These are phyloP conservation scores for Cucumis cinereus DNA, from an alignment of 306 rosid genomes.

Conservation along the genomic window DNA sequence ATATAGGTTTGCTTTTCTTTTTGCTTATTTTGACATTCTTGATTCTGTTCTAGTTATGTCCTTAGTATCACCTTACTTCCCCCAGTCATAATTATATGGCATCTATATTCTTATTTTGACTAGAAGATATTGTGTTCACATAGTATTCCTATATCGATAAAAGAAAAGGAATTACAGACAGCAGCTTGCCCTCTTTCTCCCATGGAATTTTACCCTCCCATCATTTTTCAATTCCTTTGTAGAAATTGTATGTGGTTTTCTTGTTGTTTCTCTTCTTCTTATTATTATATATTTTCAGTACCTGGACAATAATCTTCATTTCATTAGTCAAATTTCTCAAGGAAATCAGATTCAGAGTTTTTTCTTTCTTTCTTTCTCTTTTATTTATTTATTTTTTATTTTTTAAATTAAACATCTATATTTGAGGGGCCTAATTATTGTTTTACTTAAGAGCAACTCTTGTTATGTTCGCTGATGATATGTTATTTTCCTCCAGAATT, in stretches of 20 bases:
- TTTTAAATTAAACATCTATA: not conserved
- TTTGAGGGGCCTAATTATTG: not conserved
- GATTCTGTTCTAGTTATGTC: not conserved
- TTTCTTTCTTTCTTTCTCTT: not conserved
- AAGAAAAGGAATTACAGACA: not conserved
- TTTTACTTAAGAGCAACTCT: not conserved
- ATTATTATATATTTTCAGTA: not conserved
- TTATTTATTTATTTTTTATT: too few species aligned
- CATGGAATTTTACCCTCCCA: not conserved
- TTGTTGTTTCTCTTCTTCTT: not conserved
- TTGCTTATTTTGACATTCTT: not conserved
- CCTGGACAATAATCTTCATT: not conserved
- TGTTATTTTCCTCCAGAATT: slow-evolving; percentile 38
- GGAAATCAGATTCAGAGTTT: not conserved
- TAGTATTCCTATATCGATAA: not conserved
- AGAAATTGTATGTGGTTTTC: not conserved
- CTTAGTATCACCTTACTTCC: not conserved
- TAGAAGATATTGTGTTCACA: not conserved
- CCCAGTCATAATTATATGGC: not conserved
- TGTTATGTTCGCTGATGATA: not conserved
- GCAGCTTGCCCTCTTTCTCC: not conserved
- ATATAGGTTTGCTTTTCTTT: slow-evolving; percentile 55
- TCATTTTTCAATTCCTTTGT: not conserved
- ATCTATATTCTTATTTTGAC: not conserved
- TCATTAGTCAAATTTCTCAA: not conserved